phyloP scores from a whole-genome alignment of 73 alveolate species.

The Tetrahymena borealis region DNA sequence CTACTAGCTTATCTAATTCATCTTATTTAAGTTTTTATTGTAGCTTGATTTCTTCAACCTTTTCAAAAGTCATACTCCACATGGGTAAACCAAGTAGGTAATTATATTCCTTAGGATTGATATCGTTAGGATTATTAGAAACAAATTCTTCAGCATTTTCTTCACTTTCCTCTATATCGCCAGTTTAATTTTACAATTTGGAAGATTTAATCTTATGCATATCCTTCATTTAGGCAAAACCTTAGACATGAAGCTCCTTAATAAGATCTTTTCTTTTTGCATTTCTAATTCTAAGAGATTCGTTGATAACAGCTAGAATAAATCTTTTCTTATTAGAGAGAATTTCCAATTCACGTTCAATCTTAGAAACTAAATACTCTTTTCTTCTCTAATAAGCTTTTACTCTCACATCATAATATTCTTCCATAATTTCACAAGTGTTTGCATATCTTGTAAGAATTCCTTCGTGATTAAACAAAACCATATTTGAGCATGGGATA shows the following conservation, averaged over 20 bases:
- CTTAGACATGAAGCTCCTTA: not conserved
- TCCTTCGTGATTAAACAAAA: constrained; percentile 80
- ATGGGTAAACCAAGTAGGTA: not conserved
- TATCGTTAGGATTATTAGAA: not conserved
- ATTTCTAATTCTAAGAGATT: constrained; percentile 72
- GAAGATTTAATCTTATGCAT: not conserved
- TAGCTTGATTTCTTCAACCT: not conserved
- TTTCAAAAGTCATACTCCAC: not conserved
- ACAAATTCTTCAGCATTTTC: not conserved
- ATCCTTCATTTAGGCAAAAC: not conserved
- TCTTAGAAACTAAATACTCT: constrained; percentile 85
- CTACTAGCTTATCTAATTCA: not conserved
- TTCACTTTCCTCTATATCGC: not conserved
- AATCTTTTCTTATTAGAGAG: constrained; percentile 88
- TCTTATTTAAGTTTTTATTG: not conserved
- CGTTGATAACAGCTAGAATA: constrained; percentile 77
- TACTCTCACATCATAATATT: constrained; percentile 80
- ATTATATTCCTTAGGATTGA: not conserved
- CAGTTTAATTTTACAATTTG: not conserved
- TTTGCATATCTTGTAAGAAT: constrained; percentile 71
- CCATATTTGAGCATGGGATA: constrained; percentile 75
- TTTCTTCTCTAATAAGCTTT: constrained; percentile 87
- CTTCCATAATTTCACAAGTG: constrained; percentile 82
- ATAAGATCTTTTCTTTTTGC: constrained; percentile 49
- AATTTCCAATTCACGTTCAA: constrained; percentile 85